Evolutionary conservation across 2,329 filamentous ascomycete genomes (phyloP).

Genomic region (Thelonectria discophora): DNA sequence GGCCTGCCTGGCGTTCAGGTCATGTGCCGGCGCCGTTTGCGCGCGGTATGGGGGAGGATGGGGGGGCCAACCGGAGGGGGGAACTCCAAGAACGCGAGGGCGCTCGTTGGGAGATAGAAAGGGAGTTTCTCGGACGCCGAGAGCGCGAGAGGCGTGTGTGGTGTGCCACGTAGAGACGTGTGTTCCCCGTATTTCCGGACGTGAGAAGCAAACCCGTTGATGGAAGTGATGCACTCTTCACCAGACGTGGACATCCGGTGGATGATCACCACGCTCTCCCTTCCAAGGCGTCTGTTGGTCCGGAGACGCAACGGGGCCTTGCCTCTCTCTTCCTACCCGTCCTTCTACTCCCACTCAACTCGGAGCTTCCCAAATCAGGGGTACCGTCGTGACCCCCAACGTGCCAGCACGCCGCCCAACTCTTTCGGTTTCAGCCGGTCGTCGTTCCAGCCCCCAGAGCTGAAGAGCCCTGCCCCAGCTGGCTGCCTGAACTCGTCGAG

Average conservation of each 20-base stretch:
- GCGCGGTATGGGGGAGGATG: slow-evolving; percentile 35
- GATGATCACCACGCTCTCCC: slow-evolving; percentile 4
- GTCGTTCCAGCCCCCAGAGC: background rate
- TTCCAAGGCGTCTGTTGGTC: background rate
- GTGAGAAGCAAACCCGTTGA: background rate
- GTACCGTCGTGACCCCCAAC: slow-evolving; percentile 18
- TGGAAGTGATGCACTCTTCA: slow-evolving; percentile 1
- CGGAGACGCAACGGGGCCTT: background rate
- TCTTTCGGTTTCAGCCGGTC: slow-evolving; percentile 18
- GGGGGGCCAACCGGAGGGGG: slow-evolving; percentile 24
- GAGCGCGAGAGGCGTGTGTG: slow-evolving; percentile 23
- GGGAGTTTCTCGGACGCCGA: slow-evolving; percentile 25
- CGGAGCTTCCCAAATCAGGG: slow-evolving; percentile 22
- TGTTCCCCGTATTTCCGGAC: slow-evolving; percentile 22
- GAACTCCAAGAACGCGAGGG: slow-evolving; percentile 29
- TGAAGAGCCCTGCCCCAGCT: background rate
- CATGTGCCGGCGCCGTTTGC: slow-evolving; percentile 26
- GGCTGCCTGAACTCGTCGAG: no score
- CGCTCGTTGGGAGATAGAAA: slow-evolving; percentile 30
- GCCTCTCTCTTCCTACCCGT: background rate
- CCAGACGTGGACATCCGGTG: background rate
- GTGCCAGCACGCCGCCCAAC: slow-evolving; percentile 36
- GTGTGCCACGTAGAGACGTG: no score
- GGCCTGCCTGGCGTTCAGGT: slow-evolving; percentile 15
- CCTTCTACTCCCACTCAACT: slow-evolving; percentile 22